phyloP scores from a whole-genome alignment of 495 filamentous ascomycete genomes.

The Aspergillus cavernicola region DNA sequence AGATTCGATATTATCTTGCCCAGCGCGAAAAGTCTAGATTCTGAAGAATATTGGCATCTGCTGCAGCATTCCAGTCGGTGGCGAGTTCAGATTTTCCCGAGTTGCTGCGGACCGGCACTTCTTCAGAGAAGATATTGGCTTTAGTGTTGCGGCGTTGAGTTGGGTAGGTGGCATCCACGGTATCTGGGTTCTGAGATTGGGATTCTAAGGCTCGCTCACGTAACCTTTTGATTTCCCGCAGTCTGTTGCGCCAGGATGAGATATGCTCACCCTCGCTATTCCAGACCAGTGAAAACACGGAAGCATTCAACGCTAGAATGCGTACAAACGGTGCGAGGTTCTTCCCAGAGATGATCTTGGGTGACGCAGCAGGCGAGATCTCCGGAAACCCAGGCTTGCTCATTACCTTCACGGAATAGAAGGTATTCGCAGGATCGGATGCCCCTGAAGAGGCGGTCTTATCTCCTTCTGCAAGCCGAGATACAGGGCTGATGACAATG shows the following conservation, averaged over 20 bases:
- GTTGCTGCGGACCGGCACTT: slow-evolving; percentile 29
- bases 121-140: slow-evolving; percentile 43
- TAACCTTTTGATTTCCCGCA: slow-evolving; percentile 78
- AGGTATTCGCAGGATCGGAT: slow-evolving; percentile 47
- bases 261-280: slow-evolving; percentile 77
- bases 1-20: slow-evolving; percentile 37
- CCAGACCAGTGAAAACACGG: slow-evolving; percentile 90
- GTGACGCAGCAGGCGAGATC: slow-evolving; percentile 80
- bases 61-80: slow-evolving; percentile 41
- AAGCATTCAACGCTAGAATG: slow-evolving; percentile 87
- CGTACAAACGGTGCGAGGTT: slow-evolving; percentile 84
- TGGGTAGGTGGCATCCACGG: slow-evolving; percentile 37
- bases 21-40: slow-evolving; percentile 46
- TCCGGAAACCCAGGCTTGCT: slow-evolving; percentile 81
- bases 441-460: slow-evolving; percentile 22
- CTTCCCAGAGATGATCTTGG: slow-evolving; percentile 78
- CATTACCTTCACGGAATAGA: slow-evolving; percentile 82
- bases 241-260: slow-evolving; percentile 82
- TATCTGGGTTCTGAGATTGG: slow-evolving; percentile 31
- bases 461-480: slow-evolving; percentile 42
- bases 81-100: slow-evolving; percentile 29
- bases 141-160: slow-evolving; percentile 45
- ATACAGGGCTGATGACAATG: slow-evolving; percentile 89
- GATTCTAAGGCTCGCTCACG: slow-evolving; percentile 53
- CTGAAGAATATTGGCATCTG: slow-evolving; percentile 37